Percentiles rank a stretch among this genome's conserved stretches.
phyloP scores from a whole-genome alignment of 805 yeast genomes.

The Hanseniaspora meyeri region DNA sequence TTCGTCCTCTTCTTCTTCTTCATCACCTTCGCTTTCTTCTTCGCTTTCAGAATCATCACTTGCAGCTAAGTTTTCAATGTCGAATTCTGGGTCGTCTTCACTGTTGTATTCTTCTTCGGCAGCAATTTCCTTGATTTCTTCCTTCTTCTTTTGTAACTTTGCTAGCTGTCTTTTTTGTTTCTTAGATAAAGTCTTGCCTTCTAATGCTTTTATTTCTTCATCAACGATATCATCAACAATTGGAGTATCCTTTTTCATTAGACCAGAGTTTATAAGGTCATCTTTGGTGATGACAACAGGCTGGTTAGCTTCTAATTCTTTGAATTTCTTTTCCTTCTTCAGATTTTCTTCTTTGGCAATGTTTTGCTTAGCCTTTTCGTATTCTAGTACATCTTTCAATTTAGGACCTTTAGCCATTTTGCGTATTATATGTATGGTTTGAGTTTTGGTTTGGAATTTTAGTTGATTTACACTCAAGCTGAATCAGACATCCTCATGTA shows the following conservation, averaged over 20 bases:
- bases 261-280: conserved; percentile 18
- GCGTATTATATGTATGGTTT: neutral
- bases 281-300: conserved; percentile 28
- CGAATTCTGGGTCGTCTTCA: conserved; percentile 37
- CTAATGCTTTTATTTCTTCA: conserved; percentile 15
- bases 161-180: conserved; percentile 47
- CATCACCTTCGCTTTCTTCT: conserved; percentile 29
- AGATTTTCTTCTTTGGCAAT: conserved; percentile 19
- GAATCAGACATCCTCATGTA: neutral
- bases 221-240: conserved; percentile 10
- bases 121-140: conserved; percentile 24
- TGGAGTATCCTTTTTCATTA: conserved; percentile 16
- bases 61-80: conserved; percentile 43
- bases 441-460: neutral
- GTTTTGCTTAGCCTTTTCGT: conserved; percentile 22
- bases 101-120: conserved; percentile 36
- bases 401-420: conserved; percentile 27
- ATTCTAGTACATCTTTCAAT: conserved; percentile 23
- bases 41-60: conserved; percentile 38
- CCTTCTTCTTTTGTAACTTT: conserved; percentile 24
- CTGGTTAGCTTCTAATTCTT: conserved; percentile 20
- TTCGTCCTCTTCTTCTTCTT: conserved; percentile 27
- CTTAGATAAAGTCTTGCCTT: conserved; percentile 44
- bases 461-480: neutral
- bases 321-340: conserved; percentile 19